These are phyloP conservation scores for Lecanicillium sp. DNA, from an alignment of 2,329 filamentous ascomycete species.

Conservation along the genomic window DNA sequence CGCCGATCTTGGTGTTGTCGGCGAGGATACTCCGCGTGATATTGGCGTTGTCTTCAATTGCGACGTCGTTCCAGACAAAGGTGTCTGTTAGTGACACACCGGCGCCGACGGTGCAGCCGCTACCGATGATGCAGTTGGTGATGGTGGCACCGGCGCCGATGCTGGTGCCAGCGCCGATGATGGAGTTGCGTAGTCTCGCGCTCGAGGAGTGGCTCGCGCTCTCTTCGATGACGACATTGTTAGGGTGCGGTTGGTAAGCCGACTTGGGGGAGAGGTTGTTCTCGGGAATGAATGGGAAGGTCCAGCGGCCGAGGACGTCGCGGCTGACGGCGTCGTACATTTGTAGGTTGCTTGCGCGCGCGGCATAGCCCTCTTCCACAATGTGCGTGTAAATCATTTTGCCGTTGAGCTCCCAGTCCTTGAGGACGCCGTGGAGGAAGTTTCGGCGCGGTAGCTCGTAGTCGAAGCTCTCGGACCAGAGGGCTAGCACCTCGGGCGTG, in stretches of 20 bases:
- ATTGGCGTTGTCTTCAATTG: slow-evolving; percentile 67
- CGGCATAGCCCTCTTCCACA: slow-evolving; percentile 75
- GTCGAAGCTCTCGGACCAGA: slow-evolving; percentile 98
- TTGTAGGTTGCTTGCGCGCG: slow-evolving; percentile 76
- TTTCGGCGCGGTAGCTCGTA: slow-evolving; percentile 85
- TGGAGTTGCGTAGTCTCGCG: slow-evolving; percentile 62
- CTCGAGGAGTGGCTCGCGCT: slow-evolving; percentile 68
- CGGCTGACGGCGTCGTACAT: slow-evolving; percentile 85
- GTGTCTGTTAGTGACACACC: slow-evolving; percentile 74
- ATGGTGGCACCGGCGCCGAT: slow-evolving; percentile 69
- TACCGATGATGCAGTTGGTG: slow-evolving; percentile 72
- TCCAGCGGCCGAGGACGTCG: slow-evolving; percentile 82
- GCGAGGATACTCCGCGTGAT: slow-evolving; percentile 73
- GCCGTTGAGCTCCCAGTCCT: slow-evolving; percentile 94
- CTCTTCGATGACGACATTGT: slow-evolving; percentile 71
- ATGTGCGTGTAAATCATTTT: slow-evolving; percentile 95
- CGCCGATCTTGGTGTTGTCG: slow-evolving; percentile 64
- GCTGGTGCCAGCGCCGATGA: slow-evolving; percentile 70
- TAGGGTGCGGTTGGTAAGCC: slow-evolving; percentile 63
- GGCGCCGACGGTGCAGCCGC: slow-evolving; percentile 78
- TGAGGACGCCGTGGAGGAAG: slow-evolving; percentile 86
- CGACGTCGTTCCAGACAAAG: slow-evolving; percentile 82
- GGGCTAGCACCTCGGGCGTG: slow-evolving; percentile 85
- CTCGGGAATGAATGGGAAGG: slow-evolving; percentile 83
- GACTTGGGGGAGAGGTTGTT: slow-evolving; percentile 77